Base-by-base conservation (phyloP, 2,329 filamentous ascomycete genomes). In the Colletotrichum melonis region DNA sequence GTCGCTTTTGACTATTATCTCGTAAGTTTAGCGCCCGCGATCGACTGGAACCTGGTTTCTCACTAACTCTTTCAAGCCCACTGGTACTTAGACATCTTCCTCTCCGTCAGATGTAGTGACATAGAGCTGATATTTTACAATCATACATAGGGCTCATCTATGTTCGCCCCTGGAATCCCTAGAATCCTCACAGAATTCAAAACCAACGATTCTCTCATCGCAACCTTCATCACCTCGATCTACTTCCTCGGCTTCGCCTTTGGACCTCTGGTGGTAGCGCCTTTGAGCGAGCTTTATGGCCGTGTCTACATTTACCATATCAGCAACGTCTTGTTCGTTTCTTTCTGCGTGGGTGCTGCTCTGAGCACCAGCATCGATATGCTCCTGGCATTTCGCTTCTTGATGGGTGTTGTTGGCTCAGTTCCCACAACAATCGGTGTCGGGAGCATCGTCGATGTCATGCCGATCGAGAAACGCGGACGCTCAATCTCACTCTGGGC, bases 101-200 rank as follows among this genome's bases (percentile, higher is more conserved):
- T 42, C 1, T 16, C 16, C 14, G 38, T 42, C 38, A 16, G 6
- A 42, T 7, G 14, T 42, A 19, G 7, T 6, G 14, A 42, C 14
- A 42, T 6, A 42, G 38, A 42, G 38, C 38, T 42, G 14, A 42
- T 7, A 19, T 42, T 42, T 42, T 16, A 5, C 38, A 42, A 42
- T 42, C 38, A 35, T 5, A 12, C 32, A 4, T 42, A 42, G 38
- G 38, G 38, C 16, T 19, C 42, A 82, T 83, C 86, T 12, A 93
- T 93, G 83, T 92, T 94, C 77, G 92, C 92, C 0, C 92, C 92
- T 0, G 92, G 88, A 5, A 89, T 94, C 0, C 88, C 89, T 0
- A 81, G 90, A 4, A 83, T 94, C 0, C 88, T 93, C 85, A 63
- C 77, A 4, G 91, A 93, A 28, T 94, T 94, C 78, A 66, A 86